Evolutionary conservation across 257 asterid species (phyloP), one percentile per base, ranked within the genome.

Genomic region (Agastache rugosa): DNA sequence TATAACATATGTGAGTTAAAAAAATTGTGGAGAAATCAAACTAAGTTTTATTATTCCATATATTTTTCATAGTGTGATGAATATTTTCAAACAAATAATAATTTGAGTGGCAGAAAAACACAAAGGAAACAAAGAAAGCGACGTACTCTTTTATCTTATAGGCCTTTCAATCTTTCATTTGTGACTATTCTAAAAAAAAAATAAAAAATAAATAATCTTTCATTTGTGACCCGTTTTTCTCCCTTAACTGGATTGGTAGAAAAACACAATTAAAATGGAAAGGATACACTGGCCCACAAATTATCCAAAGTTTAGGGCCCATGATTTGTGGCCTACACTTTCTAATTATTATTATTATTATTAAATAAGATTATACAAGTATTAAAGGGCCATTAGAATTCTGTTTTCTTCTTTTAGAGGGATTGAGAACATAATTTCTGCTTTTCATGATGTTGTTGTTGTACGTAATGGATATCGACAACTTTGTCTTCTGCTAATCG

Each of bases 401-500:
- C 16, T 73, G 77, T 75, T 53, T 71, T 44, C 16, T 67, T 63
- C 81, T 82, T 67, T 73, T 3, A 48, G 65, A 44, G 60, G 70
- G 72, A 58, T 78, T 62, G 35, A 54, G 45, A 58, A 48, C 75
- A 55, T 20, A 14, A 19, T 79, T 61, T 77, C 54, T 64, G 53
- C 81, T 75, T 78, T 76, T 78, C 74, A 80, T 83, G 78, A 80
- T 83, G 75, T 47, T 82, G 81, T 73, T 68, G 81, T 73, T 72
- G 45, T 54, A 12, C 11, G 64, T 75, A 63, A 75, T 77, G 81
- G 67, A 51, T 47, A 34, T 63, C 72, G 54, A 37, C 27, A 45
- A 20, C 75, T 5, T n/a, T 50, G 20, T 44, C 35, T 76, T 59
- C 20, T 45, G 27, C 68, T 39, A 22, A 12, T 63, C 16, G 34